phyloP scores from a whole-genome alignment of 2,329 filamentous ascomycete genomes.

The Arthrobotrys sinensis region DNA sequence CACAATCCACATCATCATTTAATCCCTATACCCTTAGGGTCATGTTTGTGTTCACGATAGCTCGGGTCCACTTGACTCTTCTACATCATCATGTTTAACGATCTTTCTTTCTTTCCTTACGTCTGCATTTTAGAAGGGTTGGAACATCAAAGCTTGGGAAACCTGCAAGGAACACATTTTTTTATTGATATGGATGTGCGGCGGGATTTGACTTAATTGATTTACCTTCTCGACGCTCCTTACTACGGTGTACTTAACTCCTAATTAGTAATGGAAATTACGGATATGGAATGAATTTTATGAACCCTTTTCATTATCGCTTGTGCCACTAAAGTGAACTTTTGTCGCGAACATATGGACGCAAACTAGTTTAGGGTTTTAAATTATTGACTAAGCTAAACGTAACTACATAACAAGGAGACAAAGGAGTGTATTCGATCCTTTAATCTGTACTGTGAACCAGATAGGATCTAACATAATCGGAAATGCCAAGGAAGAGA shows the following conservation, averaged over 20 bases:
- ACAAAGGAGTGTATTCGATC: conserved; percentile 21
- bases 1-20: background rate
- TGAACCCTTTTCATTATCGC: background rate
- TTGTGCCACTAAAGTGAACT: too few species aligned
- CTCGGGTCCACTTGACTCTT: background rate
- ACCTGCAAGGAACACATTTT: background rate
- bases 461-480: conserved; percentile 19
- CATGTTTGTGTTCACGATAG: background rate
- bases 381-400: conserved; percentile 1
- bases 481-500: background rate
- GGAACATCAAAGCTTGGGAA: conserved; percentile 6
- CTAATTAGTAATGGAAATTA: conserved; percentile 39
- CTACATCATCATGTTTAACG: background rate
- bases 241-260: conserved; percentile 41
- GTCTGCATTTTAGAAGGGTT: conserved; percentile 20
- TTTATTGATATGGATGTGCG: background rate
- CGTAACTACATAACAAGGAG: background rate
- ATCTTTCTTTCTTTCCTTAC: background rate
- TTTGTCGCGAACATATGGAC: too few species aligned
- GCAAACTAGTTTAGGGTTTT: background rate
- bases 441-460: conserved; percentile 14
- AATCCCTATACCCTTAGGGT: background rate
- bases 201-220: background rate
- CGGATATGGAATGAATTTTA: conserved; percentile 25
- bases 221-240: conserved; percentile 44